phyloP scores from a whole-genome alignment of 371 early-diverging fungal species.

The Rhizoclosmatium hyalinum region DNA sequence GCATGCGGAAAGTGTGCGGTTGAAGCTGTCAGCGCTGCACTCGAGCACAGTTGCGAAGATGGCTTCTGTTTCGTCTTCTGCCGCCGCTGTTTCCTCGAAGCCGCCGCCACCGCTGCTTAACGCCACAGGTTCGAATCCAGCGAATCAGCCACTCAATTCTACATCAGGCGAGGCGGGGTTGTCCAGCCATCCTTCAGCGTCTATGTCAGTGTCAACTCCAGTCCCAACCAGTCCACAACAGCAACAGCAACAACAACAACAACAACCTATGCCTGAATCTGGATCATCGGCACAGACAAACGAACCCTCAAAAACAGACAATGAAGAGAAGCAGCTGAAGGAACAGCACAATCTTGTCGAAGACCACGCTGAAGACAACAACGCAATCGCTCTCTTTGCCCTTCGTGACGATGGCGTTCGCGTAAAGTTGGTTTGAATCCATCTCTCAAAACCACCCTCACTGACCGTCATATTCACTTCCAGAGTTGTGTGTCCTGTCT shows the following conservation, averaged over 20 bases:
- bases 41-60: not conserved
- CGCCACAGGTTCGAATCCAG: no score
- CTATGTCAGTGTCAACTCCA: not conserved
- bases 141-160: no score
- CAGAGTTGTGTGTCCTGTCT: conserved; percentile 51
- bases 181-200: no score
- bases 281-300: no score
- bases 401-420: conserved; percentile 67
- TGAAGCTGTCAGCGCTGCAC: not conserved
- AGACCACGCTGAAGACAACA: not conserved
- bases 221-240: not conserved
- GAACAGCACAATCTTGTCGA: no score
- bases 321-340: no score
- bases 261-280: no score
- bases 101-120: not conserved
- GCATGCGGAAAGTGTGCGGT: not conserved
- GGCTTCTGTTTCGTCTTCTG: not conserved
- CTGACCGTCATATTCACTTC: not conserved
- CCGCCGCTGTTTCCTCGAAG: not conserved
- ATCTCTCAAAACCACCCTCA: no score
- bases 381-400: conserved; percentile 49
- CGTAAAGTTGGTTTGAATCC: conserved; percentile 53
- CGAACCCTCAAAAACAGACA: no score
- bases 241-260: not conserved
- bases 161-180: no score